Evolutionary conservation across 1,284 basidiomycete genomes (phyloP).

Genomic region (Irpex sp.): DNA sequence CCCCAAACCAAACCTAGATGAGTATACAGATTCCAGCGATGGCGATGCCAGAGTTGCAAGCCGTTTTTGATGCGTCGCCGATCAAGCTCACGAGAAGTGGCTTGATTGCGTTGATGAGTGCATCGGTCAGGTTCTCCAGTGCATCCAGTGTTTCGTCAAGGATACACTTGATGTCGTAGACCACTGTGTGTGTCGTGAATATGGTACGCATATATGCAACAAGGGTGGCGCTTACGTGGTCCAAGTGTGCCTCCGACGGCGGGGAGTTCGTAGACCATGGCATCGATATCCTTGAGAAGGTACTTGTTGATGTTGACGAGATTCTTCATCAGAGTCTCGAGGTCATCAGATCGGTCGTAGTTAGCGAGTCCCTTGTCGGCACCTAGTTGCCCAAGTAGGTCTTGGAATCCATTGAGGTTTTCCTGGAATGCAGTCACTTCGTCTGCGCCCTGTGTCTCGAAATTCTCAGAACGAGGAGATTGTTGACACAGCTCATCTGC

Average conservation of each 20-base stretch:
- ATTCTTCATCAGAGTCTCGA: constrained; percentile 50
- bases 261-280: constrained; percentile 36
- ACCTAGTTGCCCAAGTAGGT: constrained; percentile 31
- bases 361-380: constrained; percentile 50
- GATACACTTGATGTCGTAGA: constrained; percentile 48
- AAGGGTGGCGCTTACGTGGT: constrained; percentile 41
- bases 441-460: constrained; percentile 34
- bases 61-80: constrained; percentile 18
- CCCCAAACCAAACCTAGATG: not conserved
- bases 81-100: constrained; percentile 28
- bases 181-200: constrained; percentile 28
- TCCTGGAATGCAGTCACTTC: constrained; percentile 37
- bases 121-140: constrained; percentile 48
- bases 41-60: constrained; percentile 23
- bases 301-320: constrained; percentile 47
- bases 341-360: constrained; percentile 40
- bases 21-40: constrained; percentile 20
- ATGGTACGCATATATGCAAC: not conserved
- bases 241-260: constrained; percentile 46
- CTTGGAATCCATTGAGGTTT: constrained; percentile 36
- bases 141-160: constrained; percentile 42
- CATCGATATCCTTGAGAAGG: constrained; percentile 28
- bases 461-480: constrained; percentile 21
- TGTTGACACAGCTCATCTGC: constrained; percentile 12
- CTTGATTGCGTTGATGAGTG: constrained; percentile 37